Base-by-base conservation (phyloP, 768 basidiomycete species). In the Lactifluus echinatus region DNA sequence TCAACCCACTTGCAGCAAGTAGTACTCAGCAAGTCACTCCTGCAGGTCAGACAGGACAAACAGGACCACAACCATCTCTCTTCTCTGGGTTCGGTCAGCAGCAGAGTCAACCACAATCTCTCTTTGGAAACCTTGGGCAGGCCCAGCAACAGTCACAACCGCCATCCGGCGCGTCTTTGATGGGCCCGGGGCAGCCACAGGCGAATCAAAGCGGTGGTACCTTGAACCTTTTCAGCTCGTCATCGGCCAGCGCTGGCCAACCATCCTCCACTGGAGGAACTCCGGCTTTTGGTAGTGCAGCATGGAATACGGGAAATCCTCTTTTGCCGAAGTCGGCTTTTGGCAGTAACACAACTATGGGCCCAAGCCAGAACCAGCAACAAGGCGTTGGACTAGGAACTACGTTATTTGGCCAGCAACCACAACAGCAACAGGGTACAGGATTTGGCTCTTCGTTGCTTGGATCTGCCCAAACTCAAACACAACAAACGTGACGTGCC, bases 21-120 rank as follows among this genome's bases (percentile, higher is more conserved):
- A 43, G 28, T 36, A 4, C 39, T 28, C 55, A 39, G 21, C 44
- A 34, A 34, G 34, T 3, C 34, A 14, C 34, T 34, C 34, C 34
- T 34, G 34, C 34, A 12, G 34, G 34, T 14, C 34, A 39, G 34
- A 11, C 48, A 37, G 48, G 48, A 31, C 37, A 49, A 19, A 14
- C 40, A 2, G 31, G 23, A 0, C 11, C 46, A 2, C 58, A 49
- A 55, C 21, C 65, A 60, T 49, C 67, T 63, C 53, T 50, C 33
- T 56, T 56, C 42, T 44, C 55, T 21, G 42, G 48, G 6, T 56
- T 56, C 26, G 42, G 42, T 33, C 64, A 67, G 34, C 66, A 66
- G 37, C 70, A 70, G 55, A 39, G 45, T 11, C 71, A 69, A 58
- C 64, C 66, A 17, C 66, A 48, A 8, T 63, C 66, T 40, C 55